Evolutionary conservation across 2,329 filamentous ascomycete genomes (phyloP).

Genomic region (Sporothrix euskadiensis): DNA sequence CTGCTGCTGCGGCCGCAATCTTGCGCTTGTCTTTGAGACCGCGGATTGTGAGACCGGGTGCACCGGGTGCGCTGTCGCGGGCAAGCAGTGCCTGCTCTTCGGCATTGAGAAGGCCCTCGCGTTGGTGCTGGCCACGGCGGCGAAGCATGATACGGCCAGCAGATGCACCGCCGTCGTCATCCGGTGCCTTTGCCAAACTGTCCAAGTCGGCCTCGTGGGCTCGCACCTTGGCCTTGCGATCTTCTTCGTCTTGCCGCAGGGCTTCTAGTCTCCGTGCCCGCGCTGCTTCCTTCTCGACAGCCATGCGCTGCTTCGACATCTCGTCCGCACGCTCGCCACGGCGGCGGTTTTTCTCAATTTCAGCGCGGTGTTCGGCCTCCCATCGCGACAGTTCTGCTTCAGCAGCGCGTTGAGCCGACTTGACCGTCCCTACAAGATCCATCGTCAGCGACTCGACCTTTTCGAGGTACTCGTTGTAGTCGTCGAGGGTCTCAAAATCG

Average conservation of each 20-base stretch:
- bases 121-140: slow-evolving; percentile 62
- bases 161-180: slow-evolving; percentile 40
- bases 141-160: slow-evolving; percentile 67
- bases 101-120: slow-evolving; percentile 39
- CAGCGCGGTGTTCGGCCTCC: slow-evolving; percentile 69
- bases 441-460: slow-evolving; percentile 87
- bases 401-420: slow-evolving; percentile 51
- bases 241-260: slow-evolving; percentile 68
- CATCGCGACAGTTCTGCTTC: slow-evolving; percentile 63
- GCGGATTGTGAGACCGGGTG: slow-evolving; percentile 64
- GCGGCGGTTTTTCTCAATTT: slow-evolving; percentile 63
- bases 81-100: slow-evolving; percentile 45
- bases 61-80: slow-evolving; percentile 31
- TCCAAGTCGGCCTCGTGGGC: slow-evolving; percentile 69
- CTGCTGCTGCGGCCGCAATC: slow-evolving; percentile 30
- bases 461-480: slow-evolving; percentile 94
- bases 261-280: slow-evolving; percentile 64
- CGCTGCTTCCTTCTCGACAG: slow-evolving; percentile 66
- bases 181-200: slow-evolving; percentile 64
- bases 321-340: slow-evolving; percentile 56
- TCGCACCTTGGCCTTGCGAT: slow-evolving; percentile 63
- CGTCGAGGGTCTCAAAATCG: slow-evolving; percentile 81
- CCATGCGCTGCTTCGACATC: slow-evolving; percentile 55
- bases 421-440: slow-evolving; percentile 68
- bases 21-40: slow-evolving; percentile 69